These are phyloP conservation scores for Coccomyxa sp. DNA, from an alignment of 139 green algal genomes.

Conservation along the genomic window DNA sequence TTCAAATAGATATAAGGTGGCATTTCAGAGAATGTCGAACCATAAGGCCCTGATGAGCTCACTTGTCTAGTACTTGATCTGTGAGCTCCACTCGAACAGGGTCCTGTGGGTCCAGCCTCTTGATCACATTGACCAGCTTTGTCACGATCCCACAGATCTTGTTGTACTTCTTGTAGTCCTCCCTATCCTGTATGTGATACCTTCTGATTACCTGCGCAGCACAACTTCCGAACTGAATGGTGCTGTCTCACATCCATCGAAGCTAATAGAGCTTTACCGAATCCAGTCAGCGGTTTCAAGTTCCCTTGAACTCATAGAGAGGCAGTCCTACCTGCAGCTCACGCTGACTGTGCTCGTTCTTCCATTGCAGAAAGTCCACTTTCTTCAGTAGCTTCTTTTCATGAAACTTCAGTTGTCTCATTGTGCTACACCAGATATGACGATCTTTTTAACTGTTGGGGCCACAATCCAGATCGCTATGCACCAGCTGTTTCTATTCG, in stretches of 20 bases:
- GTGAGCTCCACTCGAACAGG: slow-evolving; percentile 86
- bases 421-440: slow-evolving; percentile 22
- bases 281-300: neutral
- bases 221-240: neutral
- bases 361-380: slow-evolving; percentile 97
- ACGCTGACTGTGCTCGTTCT: slow-evolving; percentile 86
- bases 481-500: too few relatives aligned
- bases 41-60: slow-evolving; percentile 7
- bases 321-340: slow-evolving; percentile 73
- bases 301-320: neutral
- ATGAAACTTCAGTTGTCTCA: slow-evolving; percentile 95
- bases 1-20: too few relatives aligned
- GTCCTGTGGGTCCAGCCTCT: slow-evolving; percentile 82
- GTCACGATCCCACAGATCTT: slow-evolving; percentile 85
- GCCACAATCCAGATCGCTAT: too few relatives aligned
- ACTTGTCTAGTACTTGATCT: slow-evolving; percentile 94
- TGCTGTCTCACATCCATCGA: neutral
- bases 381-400: slow-evolving; percentile 98
- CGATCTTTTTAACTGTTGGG: neutral
- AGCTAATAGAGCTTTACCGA: too few relatives aligned
- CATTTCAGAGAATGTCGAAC: neutral
- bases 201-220: slow-evolving; percentile 83
- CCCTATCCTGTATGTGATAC: slow-evolving; percentile 94
- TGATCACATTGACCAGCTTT: slow-evolving; percentile 70
- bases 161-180: slow-evolving; percentile 98